Conservation (phyloP, 345 rosid species). For the Citrus sp. region DNA sequence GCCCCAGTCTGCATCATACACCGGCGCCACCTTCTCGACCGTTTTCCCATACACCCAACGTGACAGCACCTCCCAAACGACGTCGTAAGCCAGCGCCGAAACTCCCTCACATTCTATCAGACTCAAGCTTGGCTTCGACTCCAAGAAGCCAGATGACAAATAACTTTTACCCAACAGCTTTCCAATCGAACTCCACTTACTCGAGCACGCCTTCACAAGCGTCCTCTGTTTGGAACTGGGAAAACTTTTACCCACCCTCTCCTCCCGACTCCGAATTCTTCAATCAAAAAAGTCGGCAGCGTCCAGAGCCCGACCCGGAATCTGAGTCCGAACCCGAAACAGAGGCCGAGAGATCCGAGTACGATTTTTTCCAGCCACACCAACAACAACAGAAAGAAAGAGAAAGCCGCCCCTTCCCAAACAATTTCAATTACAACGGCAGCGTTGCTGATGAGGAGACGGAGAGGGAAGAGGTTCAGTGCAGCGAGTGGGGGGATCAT, state of each 20-base stretch:
- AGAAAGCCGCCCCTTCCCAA: constrained; percentile 17
- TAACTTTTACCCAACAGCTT: constrained; percentile 63
- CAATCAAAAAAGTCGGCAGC: constrained; percentile 38
- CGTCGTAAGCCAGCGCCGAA: constrained; percentile 46
- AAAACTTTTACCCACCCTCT: constrained; percentile 88
- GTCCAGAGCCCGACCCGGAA: constrained; percentile 23
- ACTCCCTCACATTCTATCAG: constrained; percentile 89
- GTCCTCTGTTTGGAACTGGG: constrained; percentile 98
- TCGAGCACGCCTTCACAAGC: constrained; percentile 79
- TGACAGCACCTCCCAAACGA: constrained; percentile 41
- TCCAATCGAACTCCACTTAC: constrained; percentile 62
- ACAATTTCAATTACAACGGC: neutral
- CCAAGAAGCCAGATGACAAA: constrained; percentile 55
- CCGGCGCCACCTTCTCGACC: constrained; percentile 37
- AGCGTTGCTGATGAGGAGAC: constrained; percentile 46
- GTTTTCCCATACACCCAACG: constrained; percentile 39
- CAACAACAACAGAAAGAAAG: constrained; percentile 8
- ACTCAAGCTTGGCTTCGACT: constrained; percentile 72
- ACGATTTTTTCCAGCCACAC: constrained; percentile 46
- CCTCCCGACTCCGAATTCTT: constrained; percentile 94
- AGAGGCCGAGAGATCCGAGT: constrained; percentile 66
- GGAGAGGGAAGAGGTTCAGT: constrained; percentile 93
- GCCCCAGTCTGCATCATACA: constrained; percentile 34
- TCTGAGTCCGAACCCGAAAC: constrained; percentile 23
- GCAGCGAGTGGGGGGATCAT: constrained; percentile 94